Evolutionary conservation across 306 rosid species (phyloP).

Genomic region (Delonix regia): DNA sequence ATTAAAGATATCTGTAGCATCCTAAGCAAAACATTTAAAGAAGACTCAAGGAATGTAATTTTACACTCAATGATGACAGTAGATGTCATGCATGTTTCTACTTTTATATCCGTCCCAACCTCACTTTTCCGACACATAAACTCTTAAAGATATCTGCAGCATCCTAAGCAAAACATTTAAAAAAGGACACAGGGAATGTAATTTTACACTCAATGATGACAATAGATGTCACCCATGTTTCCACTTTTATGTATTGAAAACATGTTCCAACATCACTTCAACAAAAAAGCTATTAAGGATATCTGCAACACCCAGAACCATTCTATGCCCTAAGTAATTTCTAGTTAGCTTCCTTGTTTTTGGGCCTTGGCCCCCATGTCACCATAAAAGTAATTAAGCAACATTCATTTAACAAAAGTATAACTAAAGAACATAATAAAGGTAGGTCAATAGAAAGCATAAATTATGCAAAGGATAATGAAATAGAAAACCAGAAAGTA

Average conservation of each 20-base stretch:
- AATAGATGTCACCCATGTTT: too few species aligned
- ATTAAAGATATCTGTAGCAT: conserved; percentile 8
- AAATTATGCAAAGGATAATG: conserved; percentile 1
- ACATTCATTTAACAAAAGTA: neutral
- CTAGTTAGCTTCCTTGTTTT: neutral
- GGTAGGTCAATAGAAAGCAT: neutral
- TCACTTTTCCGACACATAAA: conserved; percentile 1
- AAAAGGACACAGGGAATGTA: too few species aligned
- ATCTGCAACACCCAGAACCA: too few species aligned
- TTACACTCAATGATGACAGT: neutral
- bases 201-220: too few species aligned
- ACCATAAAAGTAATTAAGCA: neutral
- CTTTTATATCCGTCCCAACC: neutral
- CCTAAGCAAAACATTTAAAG: neutral
- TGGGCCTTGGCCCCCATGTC: neutral
- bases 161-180: conserved; percentile 10
- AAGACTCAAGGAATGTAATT: neutral
- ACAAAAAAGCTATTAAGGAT: too few species aligned
- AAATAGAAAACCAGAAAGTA: neutral
- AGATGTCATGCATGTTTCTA: neutral
- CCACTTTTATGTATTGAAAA: too few species aligned
- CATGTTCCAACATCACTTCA: too few species aligned
- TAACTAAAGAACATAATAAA: neutral
- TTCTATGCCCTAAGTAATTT: neutral
- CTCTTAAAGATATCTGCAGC: neutral